Evolutionary conservation across 2,329 filamentous ascomycete species (phyloP).

Genomic region (Claviceps lovelessii): DNA sequence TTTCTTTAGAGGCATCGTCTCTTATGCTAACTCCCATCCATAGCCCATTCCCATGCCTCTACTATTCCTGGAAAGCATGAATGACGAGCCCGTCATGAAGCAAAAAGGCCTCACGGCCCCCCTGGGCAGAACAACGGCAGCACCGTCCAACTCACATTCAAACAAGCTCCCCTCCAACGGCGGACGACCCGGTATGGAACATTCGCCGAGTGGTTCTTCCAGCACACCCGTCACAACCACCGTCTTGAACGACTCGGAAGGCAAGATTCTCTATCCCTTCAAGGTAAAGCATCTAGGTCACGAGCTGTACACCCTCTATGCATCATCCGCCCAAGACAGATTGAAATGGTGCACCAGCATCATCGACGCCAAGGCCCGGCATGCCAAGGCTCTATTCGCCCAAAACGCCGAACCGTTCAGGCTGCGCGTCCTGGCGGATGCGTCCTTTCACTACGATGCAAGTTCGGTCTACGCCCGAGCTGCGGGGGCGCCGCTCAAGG

Average conservation of each 20-base stretch:
- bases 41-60: conserved; percentile 91
- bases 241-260: conserved; percentile 53
- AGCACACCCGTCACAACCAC: conserved; percentile 35
- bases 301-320: conserved; percentile 84
- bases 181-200: conserved; percentile 47
- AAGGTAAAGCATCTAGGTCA: conserved; percentile 89
- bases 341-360: conserved; percentile 89
- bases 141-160: conserved; percentile 43
- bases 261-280: conserved; percentile 85
- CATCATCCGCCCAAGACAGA: conserved; percentile 57
- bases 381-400: conserved; percentile 73
- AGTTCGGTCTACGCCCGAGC: conserved; percentile 44
- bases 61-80: conserved; percentile 78
- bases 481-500: conserved; percentile 61
- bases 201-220: conserved; percentile 54
- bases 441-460: conserved; percentile 70
- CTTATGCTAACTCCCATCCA: not conserved
- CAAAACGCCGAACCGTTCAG: conserved; percentile 96
- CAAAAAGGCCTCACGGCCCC: conserved; percentile 58
- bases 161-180: conserved; percentile 40
- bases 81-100: conserved; percentile 82
- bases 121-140: conserved; percentile 42
- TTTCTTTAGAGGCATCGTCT: too few species aligned
- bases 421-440: conserved; percentile 79
- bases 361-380: conserved; percentile 83